phyloP scores from a whole-genome alignment of 1,284 basidiomycete species.

The Melampsora abietis-canadensis region DNA sequence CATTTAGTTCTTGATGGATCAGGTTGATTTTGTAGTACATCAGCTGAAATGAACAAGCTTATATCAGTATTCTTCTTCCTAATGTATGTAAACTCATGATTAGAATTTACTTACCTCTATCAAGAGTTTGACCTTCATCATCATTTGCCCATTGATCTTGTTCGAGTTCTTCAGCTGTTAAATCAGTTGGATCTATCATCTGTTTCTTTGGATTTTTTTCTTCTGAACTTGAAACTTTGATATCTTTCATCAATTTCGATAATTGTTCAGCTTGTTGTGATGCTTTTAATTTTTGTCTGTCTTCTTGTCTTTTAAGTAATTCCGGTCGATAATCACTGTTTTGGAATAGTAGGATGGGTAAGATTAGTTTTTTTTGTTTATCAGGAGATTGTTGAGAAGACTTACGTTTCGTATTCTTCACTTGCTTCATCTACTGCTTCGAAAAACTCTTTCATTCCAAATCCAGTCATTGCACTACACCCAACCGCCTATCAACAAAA shows the following conservation, averaged over 20 bases:
- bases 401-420: constrained; percentile 80
- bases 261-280: constrained; percentile 62
- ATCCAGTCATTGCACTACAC: constrained; percentile 91
- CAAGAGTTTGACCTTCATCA: constrained; percentile 55
- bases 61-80: too few species aligned
- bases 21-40: neutral
- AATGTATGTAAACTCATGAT: too few species aligned
- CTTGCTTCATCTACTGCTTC: constrained; percentile 81
- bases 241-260: constrained; percentile 77
- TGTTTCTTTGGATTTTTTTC: constrained; percentile 58
- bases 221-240: constrained; percentile 59
- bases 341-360: neutral
- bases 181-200: constrained; percentile 54
- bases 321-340: constrained; percentile 85
- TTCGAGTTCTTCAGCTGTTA: constrained; percentile 57
- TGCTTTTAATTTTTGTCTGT: constrained; percentile 61
- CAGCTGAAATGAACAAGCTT: neutral
- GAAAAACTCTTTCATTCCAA: constrained; percentile 85
- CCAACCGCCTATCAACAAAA: constrained; percentile 70
- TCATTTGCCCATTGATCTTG: constrained; percentile 52
- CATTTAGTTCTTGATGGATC: constrained; percentile 1
- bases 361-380: constrained; percentile 38
- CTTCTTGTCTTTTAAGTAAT: constrained; percentile 65
- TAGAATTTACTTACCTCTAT: constrained; percentile 48
- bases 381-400: neutral